These are phyloP conservation scores for Trichoderma semiorbis DNA, from an alignment of 2,329 filamentous ascomycete genomes.

Conservation along the genomic window DNA sequence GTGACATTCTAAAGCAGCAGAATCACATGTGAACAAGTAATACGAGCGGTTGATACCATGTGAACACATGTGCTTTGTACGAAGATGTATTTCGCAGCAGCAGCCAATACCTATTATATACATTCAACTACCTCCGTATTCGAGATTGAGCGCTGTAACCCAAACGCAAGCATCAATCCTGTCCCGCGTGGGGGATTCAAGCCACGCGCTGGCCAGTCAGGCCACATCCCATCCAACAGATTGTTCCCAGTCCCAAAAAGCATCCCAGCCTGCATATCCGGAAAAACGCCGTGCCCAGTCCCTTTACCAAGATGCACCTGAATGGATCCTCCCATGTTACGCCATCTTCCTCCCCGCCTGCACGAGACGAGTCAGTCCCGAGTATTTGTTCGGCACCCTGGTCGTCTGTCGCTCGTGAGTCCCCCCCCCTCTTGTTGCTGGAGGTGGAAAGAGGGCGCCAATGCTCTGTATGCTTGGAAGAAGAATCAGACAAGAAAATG, in stretches of 20 bases:
- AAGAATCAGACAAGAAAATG: neutral
- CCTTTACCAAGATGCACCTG: slow-evolving; percentile 1
- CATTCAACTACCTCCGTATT: neutral
- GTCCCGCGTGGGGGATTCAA: neutral
- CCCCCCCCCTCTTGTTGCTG: neutral
- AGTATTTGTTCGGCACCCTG: neutral
- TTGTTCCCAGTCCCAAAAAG: neutral
- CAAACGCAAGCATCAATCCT: neutral
- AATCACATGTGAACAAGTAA: neutral
- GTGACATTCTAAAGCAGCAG: neutral
- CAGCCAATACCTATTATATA: neutral
- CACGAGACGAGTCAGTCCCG: neutral
- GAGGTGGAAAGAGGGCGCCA: neutral
- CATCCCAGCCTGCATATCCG: slow-evolving; percentile 6
- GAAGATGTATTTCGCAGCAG: neutral
- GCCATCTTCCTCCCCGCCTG: slow-evolving; percentile 9
- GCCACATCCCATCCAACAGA: neutral
- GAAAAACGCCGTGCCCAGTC: slow-evolving; percentile 12
- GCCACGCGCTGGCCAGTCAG: slow-evolving; percentile 3
- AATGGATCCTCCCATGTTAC: slow-evolving; percentile 4
- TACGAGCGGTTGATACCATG: neutral
- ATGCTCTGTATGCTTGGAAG: neutral
- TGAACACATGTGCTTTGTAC: neutral
- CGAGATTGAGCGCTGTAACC: neutral
- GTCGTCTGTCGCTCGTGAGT: neutral